phyloP scores from a whole-genome alignment of 2,329 filamentous ascomycete genomes.

The Botrytis fabae region DNA sequence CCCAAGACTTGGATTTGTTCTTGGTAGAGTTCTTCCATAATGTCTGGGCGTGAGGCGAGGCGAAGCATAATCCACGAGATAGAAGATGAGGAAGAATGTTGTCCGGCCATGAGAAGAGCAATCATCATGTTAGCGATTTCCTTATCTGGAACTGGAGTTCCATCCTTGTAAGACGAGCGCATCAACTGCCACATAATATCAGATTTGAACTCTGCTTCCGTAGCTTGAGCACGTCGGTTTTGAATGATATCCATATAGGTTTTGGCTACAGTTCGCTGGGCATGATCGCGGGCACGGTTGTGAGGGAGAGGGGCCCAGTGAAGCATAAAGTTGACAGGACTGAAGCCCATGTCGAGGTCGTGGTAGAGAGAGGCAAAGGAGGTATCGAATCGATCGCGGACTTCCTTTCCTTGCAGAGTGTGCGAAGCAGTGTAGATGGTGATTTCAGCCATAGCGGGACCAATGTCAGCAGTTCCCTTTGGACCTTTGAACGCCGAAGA shows the following conservation, averaged over 20 bases:
- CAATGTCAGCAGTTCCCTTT: slow-evolving; percentile 69
- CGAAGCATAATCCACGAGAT: slow-evolving; percentile 83
- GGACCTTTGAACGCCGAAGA: slow-evolving; percentile 66
- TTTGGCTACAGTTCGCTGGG: slow-evolving; percentile 77
- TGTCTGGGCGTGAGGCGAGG: slow-evolving; percentile 73
- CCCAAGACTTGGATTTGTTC: slow-evolving; percentile 79
- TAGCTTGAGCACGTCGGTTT: slow-evolving; percentile 56
- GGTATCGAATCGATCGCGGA: slow-evolving; percentile 77
- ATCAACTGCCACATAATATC: slow-evolving; percentile 94
- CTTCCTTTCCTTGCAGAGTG: slow-evolving; percentile 79
- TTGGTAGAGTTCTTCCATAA: slow-evolving; percentile 77
- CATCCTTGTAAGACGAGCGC: slow-evolving; percentile 82
- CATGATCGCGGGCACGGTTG: slow-evolving; percentile 77
- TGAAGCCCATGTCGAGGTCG: slow-evolving; percentile 88
- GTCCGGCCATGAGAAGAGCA: slow-evolving; percentile 85
- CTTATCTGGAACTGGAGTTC: slow-evolving; percentile 73
- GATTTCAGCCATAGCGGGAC: slow-evolving; percentile 77
- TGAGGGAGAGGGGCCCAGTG: slow-evolving; percentile 88
- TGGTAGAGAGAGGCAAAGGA: slow-evolving; percentile 81
- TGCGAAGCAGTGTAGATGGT: slow-evolving; percentile 89
- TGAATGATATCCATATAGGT: slow-evolving; percentile 82
- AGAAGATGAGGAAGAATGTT: slow-evolving; percentile 84
- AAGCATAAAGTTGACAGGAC: slow-evolving; percentile 84
- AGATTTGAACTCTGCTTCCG: slow-evolving; percentile 54
- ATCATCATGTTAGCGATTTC: slow-evolving; percentile 95